These are phyloP conservation scores for Millerozyma miso DNA, from an alignment of 805 yeast species.

Conservation along the genomic window DNA sequence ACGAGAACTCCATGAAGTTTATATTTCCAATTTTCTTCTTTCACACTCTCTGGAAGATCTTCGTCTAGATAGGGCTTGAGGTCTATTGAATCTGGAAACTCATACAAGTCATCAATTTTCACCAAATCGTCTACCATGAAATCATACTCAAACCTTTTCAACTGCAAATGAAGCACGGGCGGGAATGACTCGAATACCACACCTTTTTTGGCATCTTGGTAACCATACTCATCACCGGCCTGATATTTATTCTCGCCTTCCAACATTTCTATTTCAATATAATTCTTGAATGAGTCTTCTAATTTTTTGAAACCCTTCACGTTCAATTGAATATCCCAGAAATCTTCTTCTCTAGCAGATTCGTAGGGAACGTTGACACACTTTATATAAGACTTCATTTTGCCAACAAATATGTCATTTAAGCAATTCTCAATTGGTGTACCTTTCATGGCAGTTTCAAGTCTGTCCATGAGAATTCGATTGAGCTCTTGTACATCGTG, in stretches of 20 bases:
- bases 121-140: conserved; percentile 83
- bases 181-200: conserved; percentile 90
- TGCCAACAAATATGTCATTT: conserved; percentile 87
- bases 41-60: conserved; percentile 35
- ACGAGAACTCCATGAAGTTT: conserved; percentile 90
- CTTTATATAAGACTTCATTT: conserved; percentile 90
- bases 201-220: conserved; percentile 96
- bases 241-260: conserved; percentile 95
- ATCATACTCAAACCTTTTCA: conserved; percentile 92
- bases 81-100: conserved; percentile 81
- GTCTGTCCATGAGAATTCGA: conserved; percentile 89
- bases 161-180: conserved; percentile 86
- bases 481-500: conserved; percentile 97
- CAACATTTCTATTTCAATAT: conserved; percentile 81
- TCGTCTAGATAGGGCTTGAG: conserved; percentile 73
- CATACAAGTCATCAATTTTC: conserved; percentile 88
- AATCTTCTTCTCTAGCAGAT: conserved; percentile 86
- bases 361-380: conserved; percentile 93
- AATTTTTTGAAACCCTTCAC: conserved; percentile 78
- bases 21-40: conserved; percentile 66
- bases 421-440: conserved; percentile 57
- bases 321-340: conserved; percentile 96
- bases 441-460: conserved; percentile 88
- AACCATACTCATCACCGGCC: conserved; percentile 78
- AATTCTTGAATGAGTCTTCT: conserved; percentile 74